Evolutionary conservation across 2,329 filamentous ascomycete genomes (phyloP).

Genomic region (Aspergillus pseudoglaucus): DNA sequence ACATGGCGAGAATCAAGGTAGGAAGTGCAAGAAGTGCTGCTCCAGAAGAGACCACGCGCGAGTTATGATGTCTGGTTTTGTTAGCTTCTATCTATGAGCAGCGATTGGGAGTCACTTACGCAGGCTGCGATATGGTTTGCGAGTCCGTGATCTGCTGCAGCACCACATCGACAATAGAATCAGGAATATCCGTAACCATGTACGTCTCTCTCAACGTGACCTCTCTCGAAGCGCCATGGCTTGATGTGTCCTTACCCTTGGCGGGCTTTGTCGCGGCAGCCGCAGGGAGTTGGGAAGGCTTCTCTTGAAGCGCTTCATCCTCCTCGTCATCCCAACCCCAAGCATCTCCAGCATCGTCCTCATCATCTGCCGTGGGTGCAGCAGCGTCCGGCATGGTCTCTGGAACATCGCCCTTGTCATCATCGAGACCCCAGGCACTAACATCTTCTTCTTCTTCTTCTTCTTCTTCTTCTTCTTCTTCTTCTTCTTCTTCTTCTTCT

Average conservation of each 20-base stretch:
- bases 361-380: slow-evolving; percentile 13
- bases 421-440: slow-evolving; percentile 48
- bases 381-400: slow-evolving; percentile 11
- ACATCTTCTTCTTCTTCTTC: slow-evolving; percentile 41
- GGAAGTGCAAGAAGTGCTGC: slow-evolving; percentile 41
- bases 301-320: slow-evolving; percentile 30
- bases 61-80: slow-evolving; percentile 23
- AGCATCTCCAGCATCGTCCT: slow-evolving; percentile 52
- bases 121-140: slow-evolving; percentile 29
- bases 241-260: slow-evolving; percentile 12
- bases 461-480: too few species aligned
- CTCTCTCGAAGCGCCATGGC: slow-evolving; percentile 45
- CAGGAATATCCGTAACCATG: slow-evolving; percentile 79
- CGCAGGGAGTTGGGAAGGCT: slow-evolving; percentile 14
- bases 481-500: too few species aligned
- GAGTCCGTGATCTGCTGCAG: slow-evolving; percentile 37
- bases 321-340: slow-evolving; percentile 80
- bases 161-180: slow-evolving; percentile 54
- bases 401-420: slow-evolving; percentile 23
- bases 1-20: slow-evolving; percentile 45
- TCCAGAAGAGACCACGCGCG: slow-evolving; percentile 36
- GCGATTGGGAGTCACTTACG: slow-evolving; percentile 22
- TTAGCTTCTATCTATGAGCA: slow-evolving; percentile 12
- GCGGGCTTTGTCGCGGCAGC: slow-evolving; percentile 14
- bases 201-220: slow-evolving; percentile 80